phyloP scores from a whole-genome alignment of 2,329 filamentous ascomycete species.

The Cladophialophora exuberans region DNA sequence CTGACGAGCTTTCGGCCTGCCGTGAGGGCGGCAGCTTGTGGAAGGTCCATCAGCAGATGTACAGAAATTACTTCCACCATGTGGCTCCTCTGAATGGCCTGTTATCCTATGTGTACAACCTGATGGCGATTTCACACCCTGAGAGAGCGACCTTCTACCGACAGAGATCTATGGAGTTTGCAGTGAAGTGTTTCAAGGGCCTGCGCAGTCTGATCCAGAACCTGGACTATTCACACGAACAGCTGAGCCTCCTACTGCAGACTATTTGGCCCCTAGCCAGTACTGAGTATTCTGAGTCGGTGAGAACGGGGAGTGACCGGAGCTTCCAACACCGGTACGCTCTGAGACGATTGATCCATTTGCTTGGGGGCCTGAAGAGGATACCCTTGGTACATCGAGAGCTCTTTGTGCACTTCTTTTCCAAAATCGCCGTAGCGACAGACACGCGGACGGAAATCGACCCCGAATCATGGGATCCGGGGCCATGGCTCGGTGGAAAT shows the following conservation, averaged over 20 bases:
- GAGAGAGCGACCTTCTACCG: not conserved
- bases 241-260: slow-evolving; percentile 5
- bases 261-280: slow-evolving; percentile 10
- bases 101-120: slow-evolving; percentile 11
- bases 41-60: not conserved
- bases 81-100: slow-evolving; percentile 1
- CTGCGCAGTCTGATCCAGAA: slow-evolving; percentile 1
- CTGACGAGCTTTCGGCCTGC: slow-evolving; percentile 7
- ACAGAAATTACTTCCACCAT: slow-evolving; percentile 7
- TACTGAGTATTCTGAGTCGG: slow-evolving; percentile 9
- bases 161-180: slow-evolving; percentile 4
- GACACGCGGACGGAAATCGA: slow-evolving; percentile 1
- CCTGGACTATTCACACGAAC: slow-evolving; percentile 3
- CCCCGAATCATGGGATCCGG: slow-evolving; percentile 8
- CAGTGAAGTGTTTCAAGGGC: slow-evolving; percentile 5
- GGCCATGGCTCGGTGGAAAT: not conserved
- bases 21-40: slow-evolving; percentile 2
- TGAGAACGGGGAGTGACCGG: slow-evolving; percentile 1
- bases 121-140: slow-evolving; percentile 7
- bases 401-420: slow-evolving; percentile 9
- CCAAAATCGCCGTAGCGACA: slow-evolving; percentile 8
- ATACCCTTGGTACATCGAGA: slow-evolving; percentile 6
- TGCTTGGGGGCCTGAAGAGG: not conserved
- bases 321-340: slow-evolving; percentile 1
- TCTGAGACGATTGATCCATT: not conserved